These are phyloP conservation scores for Coemansia aciculifera DNA, from an alignment of 192 early-diverging fungal genomes.

Conservation along the genomic window DNA sequence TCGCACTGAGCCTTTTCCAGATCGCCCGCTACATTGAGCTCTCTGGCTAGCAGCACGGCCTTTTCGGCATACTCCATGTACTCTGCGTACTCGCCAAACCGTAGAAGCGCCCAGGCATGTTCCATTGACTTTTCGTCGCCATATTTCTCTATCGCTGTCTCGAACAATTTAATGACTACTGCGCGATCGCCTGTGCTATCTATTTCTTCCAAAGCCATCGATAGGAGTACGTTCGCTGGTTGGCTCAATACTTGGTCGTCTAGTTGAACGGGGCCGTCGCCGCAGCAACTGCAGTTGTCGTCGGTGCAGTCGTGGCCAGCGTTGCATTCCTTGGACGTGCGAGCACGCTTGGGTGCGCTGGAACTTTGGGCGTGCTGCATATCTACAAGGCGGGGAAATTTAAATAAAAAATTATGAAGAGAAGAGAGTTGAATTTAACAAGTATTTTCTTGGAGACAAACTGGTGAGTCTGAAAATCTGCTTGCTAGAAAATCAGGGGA, in stretches of 20 bases:
- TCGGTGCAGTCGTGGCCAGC: conserved; percentile 55
- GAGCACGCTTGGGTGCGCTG: not conserved
- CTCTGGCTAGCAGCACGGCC: conserved; percentile 12
- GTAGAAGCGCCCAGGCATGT: conserved; percentile 30
- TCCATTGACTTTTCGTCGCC: conserved; percentile 23
- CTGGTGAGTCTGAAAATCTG: not conserved
- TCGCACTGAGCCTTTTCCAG: not conserved
- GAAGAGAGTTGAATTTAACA: too few relatives aligned
- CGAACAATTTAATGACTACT: conserved; percentile 59
- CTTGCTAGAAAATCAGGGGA: not conserved
- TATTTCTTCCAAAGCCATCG: conserved; percentile 53
- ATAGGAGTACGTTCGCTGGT: conserved; percentile 49
- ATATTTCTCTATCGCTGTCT: conserved; percentile 60
- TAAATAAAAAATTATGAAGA: too few relatives aligned
- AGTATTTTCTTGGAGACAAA: not conserved
- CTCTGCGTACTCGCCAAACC: conserved; percentile 32
- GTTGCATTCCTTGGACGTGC: not conserved
- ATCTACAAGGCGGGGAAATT: not conserved
- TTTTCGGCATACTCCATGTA: conserved; percentile 24
- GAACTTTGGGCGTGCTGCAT: not conserved
- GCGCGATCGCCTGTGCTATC: conserved; percentile 27
- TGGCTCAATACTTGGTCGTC: conserved; percentile 25
- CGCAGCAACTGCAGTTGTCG: conserved; percentile 60
- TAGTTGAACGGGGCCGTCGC: conserved; percentile 57
- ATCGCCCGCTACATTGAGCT: not conserved